Evolutionary conservation across 176 grass and related monocot genomes (phyloP).

Genomic region (Zea luxurians): DNA sequence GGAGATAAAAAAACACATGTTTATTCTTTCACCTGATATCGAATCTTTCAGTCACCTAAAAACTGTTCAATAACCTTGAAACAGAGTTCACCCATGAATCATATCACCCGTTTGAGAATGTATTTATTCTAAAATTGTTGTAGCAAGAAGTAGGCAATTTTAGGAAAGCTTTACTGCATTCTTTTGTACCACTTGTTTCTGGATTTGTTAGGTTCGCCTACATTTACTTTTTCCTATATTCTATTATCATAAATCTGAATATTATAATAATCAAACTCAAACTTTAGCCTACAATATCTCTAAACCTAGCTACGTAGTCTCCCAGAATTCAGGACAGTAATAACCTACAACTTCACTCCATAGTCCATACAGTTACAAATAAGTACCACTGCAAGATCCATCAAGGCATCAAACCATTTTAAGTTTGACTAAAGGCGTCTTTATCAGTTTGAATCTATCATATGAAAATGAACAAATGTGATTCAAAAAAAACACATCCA

Average conservation of each 20-base stretch:
- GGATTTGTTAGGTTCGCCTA: neutral
- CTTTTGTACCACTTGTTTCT: neutral
- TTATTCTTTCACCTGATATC: neutral
- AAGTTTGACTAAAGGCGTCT: neutral
- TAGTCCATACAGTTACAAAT: neutral
- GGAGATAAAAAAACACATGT: neutral
- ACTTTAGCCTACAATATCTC: neutral
- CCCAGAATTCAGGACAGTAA: constrained; percentile 6
- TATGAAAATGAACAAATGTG: neutral
- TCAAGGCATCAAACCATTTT: neutral
- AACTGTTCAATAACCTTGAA: neutral
- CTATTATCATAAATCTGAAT: neutral
- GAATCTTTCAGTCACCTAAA: constrained; percentile 3
- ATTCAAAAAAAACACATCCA: neutral
- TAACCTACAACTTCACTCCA: neutral
- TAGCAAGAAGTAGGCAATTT: neutral
- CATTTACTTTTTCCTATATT: neutral
- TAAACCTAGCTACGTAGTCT: neutral
- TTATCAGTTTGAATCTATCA: constrained; percentile 9
- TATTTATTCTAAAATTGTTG: neutral
- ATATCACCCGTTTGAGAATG: neutral
- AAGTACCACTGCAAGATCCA: neutral
- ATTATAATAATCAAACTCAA: constrained; percentile 1
- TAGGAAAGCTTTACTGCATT: constrained; percentile 1
- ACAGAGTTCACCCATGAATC: neutral